Percentiles rank a stretch among this genome's conserved stretches.
Evolutionary conservation across 345 rosid genomes (phyloP).

Genomic region (Barbarea vulgaris): DNA sequence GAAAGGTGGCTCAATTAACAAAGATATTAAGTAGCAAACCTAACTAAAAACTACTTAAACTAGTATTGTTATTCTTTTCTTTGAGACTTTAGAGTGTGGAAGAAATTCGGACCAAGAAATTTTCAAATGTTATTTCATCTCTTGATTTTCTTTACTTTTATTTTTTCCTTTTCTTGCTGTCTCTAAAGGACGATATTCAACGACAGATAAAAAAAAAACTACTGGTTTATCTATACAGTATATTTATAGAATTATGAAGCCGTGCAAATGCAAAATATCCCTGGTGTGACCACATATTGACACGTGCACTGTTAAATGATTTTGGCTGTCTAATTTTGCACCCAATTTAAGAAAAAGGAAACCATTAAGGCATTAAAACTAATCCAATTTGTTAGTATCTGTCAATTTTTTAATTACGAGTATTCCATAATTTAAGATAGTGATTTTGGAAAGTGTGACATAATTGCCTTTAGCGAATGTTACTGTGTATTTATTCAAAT

Average conservation of each 20-base stretch:
- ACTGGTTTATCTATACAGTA: not conserved
- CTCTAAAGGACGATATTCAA: not conserved
- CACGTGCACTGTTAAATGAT: constrained; percentile 19
- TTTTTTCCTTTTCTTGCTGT: not conserved
- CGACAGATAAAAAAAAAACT: not conserved
- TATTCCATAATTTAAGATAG: not conserved
- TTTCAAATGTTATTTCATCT: constrained; percentile 9
- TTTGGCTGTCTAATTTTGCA: constrained; percentile 9
- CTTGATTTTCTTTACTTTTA: not conserved
- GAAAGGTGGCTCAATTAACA: not conserved
- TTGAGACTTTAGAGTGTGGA: not conserved
- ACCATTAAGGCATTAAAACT: not conserved
- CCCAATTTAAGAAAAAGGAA: not conserved
- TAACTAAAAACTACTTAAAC: not conserved
- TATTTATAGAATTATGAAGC: not conserved
- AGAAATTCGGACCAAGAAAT: not conserved
- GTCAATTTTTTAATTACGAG: not conserved
- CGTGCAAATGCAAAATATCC: constrained; percentile 26
- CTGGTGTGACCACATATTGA: not conserved
- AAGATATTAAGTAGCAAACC: not conserved
- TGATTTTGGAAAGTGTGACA: constrained; percentile 2
- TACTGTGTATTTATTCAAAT: not conserved
- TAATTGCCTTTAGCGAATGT: not conserved
- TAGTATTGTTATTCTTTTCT: not conserved
- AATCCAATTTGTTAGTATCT: not conserved